Conservation (phyloP, 495 filamentous ascomycete species). For the Penicillium simplicissimum region DNA sequence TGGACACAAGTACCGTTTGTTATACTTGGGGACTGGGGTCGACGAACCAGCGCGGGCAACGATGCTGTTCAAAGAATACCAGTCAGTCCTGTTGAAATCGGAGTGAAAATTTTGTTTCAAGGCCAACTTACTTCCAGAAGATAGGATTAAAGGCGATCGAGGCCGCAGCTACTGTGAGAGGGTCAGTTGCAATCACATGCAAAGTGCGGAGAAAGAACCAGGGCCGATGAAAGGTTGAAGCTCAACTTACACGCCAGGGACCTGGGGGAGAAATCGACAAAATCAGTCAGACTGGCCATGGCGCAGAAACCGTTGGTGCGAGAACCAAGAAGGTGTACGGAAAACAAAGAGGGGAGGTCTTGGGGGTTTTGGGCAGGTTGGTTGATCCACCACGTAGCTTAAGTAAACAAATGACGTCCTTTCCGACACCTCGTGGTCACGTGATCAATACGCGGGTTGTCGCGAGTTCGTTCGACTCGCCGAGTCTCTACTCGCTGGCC, state of each 20-base stretch:
- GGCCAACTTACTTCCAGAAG: conserved; percentile 56
- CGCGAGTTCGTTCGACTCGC: conserved; percentile 2
- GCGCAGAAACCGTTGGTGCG: conserved; percentile 6
- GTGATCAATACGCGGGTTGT: conserved; percentile 20
- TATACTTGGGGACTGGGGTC: conserved; percentile 7
- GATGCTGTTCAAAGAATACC: conserved; percentile 30
- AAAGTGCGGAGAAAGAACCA: conserved; percentile 23
- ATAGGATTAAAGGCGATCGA: conserved; percentile 57
- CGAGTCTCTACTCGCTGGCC: neutral
- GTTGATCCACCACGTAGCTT: conserved; percentile 21
- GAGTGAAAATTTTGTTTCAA: conserved; percentile 2
- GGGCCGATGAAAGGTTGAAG: conserved; percentile 6
- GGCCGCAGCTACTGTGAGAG: conserved; percentile 44
- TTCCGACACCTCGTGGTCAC: conserved; percentile 16
- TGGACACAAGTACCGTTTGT: conserved; percentile 3
- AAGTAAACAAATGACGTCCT: conserved; percentile 38
- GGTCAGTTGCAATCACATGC: conserved; percentile 41
- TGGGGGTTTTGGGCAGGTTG: conserved; percentile 7
- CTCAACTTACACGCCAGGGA: conserved; percentile 45
- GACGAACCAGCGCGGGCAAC: conserved; percentile 49
- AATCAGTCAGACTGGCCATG: conserved; percentile 44
- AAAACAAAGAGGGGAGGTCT: conserved; percentile 15
- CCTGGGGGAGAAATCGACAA: conserved; percentile 48
- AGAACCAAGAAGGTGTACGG: conserved; percentile 10
- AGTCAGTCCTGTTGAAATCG: neutral